Base-by-base conservation (phyloP, 768 basidiomycete species). In the Clavulina sp. region DNA sequence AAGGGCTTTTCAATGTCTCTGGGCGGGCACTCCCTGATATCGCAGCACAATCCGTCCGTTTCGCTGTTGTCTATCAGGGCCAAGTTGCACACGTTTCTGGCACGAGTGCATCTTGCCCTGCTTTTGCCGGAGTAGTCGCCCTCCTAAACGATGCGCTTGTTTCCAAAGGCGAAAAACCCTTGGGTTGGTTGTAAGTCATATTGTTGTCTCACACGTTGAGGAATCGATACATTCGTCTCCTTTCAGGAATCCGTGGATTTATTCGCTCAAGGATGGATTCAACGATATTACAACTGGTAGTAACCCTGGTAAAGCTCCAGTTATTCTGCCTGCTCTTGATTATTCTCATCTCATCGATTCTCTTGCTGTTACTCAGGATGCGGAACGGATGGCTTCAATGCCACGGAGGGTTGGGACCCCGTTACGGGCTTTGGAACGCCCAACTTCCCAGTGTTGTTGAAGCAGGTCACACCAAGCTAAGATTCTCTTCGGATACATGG, bases 331-430 rank as follows among this genome's bases (percentile, higher is more conserved):
- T n/a, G n/a, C n/a, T n/a, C n/a, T n/a, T n/a, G n/a, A n/a, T n/a
- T n/a, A n/a, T n/a, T n/a, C n/a, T n/a, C n/a, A n/a, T n/a, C n/a
- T n/a, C n/a, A n/a, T n/a, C n/a, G n/a, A n/a, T n/a, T n/a, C n/a
- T n/a, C n/a, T n/a, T n/a, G n/a, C n/a, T n/a, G n/a, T 48, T 76
- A 78, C 52, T 68, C 69, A 1, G 73, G 72, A 6, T 81, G 80
- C 59, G 78, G 78, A 3, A 81, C 80, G 1, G 58, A 61, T 21
- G 80, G 80, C 3, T 82, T 81, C 60, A 78, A 80, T 53, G 76
- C 43, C 43, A 46, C 43, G 13, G 43, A 13, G 9, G 43, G 43
- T n/a, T 46, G 43, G 43, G 43, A 46, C 23, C 43, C 43, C 24
- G 43, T 46, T 24, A 46, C 43, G 13, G 43, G 43, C 9, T 46